Percentiles rank a stretch among this genome's conserved stretches.
Evolutionary conservation across 805 yeast species (phyloP).

Genomic region (Candida golubevii): DNA sequence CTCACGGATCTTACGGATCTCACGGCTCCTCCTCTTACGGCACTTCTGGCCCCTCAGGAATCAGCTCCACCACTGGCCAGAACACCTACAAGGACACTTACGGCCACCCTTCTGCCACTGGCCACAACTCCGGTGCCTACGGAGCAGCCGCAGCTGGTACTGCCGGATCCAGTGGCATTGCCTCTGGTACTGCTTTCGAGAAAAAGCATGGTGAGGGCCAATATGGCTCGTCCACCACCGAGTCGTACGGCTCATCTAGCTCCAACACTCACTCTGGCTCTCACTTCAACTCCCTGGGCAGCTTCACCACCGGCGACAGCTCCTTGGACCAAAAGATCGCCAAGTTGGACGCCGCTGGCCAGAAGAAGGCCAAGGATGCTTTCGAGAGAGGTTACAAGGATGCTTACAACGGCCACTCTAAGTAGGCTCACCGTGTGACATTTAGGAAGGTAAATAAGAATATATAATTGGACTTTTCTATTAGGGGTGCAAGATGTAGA

Average conservation of each 20-base stretch:
- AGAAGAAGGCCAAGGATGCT: conserved; percentile 38
- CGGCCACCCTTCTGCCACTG: conserved; percentile 8
- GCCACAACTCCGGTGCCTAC: conserved; percentile 7
- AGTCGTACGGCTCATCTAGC: conserved; percentile 1
- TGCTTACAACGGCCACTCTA: conserved; percentile 17
- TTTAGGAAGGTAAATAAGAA: no score
- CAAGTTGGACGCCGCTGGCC: conserved; percentile 30
- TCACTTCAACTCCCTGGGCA: not conserved
- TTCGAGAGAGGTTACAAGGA: conserved; percentile 38
- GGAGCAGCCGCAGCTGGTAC: conserved; percentile 14
- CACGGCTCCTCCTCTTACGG: conserved; percentile 8
- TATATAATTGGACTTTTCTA: no score
- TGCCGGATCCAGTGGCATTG: conserved; percentile 12
- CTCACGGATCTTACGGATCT: conserved; percentile 4
- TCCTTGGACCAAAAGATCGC: conserved; percentile 34
- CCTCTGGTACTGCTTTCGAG: conserved; percentile 14
- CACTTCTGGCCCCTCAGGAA: not conserved
- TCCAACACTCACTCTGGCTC: conserved; percentile 1
- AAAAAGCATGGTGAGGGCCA: conserved; percentile 4
- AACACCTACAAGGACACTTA: conserved; percentile 14
- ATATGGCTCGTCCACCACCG: not conserved
- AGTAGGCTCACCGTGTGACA: not conserved
- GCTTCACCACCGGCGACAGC: conserved; percentile 35
- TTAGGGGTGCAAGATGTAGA: no score
- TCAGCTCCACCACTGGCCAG: conserved; percentile 5